These are phyloP conservation scores for Solanum hybrid DNA, from an alignment of 305 asterid genomes.

Conservation along the genomic window DNA sequence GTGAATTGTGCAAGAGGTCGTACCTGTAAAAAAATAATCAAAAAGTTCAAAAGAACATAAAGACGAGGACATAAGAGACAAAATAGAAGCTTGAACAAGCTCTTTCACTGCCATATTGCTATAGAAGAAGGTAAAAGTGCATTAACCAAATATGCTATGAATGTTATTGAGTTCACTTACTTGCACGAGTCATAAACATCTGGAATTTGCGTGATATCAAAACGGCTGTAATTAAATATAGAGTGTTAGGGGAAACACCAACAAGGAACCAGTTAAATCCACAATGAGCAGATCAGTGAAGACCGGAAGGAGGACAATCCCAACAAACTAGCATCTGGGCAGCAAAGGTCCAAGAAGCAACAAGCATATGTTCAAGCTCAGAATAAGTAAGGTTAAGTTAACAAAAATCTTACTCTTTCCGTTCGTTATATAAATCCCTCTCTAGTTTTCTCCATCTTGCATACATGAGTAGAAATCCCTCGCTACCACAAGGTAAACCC, in stretches of 20 bases:
- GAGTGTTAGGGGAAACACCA: conserved; percentile 15
- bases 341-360: not conserved
- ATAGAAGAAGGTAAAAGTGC: not conserved
- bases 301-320: not conserved
- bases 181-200: conserved; percentile 98
- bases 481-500: conserved; percentile 96
- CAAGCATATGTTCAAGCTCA: not conserved
- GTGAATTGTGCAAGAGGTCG: conserved; percentile 95
- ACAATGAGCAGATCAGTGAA: not conserved
- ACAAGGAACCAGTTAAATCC: not conserved
- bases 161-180: conserved; percentile 37
- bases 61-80: not conserved
- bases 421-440: conserved; percentile 81
- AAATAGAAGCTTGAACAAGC: not conserved
- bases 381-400: not conserved
- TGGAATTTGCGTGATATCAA: conserved; percentile 88
- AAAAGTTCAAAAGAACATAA: not conserved
- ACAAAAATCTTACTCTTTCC: conserved; percentile 59
- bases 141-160: not conserved
- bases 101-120: not conserved
- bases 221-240: conserved; percentile 53
- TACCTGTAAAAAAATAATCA: conserved; percentile 40
- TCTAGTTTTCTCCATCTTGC: conserved; percentile 99
- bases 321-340: not conserved
- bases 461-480: conserved; percentile 96